A percentile compares a stretch with the other conserved stretches of the same genome.
These are phyloP conservation scores for Chlorella vulgaris DNA, from an alignment of 139 green algal genomes.

Conservation along the genomic window DNA sequence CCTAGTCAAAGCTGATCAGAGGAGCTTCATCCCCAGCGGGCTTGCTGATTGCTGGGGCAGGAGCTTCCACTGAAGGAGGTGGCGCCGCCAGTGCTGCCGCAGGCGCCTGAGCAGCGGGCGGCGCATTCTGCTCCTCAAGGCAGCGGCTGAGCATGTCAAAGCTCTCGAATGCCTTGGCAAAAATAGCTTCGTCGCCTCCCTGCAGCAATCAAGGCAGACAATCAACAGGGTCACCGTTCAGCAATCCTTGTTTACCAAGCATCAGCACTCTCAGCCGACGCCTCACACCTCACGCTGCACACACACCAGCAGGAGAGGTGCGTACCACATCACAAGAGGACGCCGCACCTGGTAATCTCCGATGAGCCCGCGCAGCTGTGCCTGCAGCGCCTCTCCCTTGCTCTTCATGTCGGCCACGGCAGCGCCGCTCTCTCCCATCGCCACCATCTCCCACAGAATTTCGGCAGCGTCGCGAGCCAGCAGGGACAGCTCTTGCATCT, in stretches of 20 bases:
- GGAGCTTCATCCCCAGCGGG: slow-evolving; percentile 31
- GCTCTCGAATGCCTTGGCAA: slow-evolving; percentile 43
- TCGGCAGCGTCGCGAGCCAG: slow-evolving; percentile 57
- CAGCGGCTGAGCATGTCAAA: slow-evolving; percentile 54
- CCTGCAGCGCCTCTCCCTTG: slow-evolving; percentile 54
- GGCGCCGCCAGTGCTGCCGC: slow-evolving; percentile 10
- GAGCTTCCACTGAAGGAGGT: background rate
- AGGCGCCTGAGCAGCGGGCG: background rate
- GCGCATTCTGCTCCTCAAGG: slow-evolving; percentile 13
- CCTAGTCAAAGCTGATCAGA: slow-evolving; percentile 59
- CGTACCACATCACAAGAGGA: too few species aligned
- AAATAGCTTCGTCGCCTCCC: slow-evolving; percentile 45
- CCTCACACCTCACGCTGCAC: too few species aligned
- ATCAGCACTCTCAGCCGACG: too few species aligned
- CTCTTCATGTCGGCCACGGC: slow-evolving; percentile 51
- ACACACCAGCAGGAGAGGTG: too few species aligned
- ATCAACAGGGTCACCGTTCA: too few species aligned
- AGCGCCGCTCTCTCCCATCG: slow-evolving; percentile 50
- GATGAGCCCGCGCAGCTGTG: slow-evolving; percentile 63
- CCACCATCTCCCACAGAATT: slow-evolving; percentile 67
- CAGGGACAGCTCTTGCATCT: slow-evolving; percentile 42
- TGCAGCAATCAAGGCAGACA: background rate
- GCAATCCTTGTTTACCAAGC: too few species aligned
- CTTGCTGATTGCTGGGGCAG: background rate
- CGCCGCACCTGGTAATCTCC: slow-evolving; percentile 47